A percentile compares a stretch with the other conserved stretches of the same genome.
These are phyloP conservation scores for Thielaviopsis cerberus DNA, from an alignment of 2,329 filamentous ascomycete species.

Conservation along the genomic window DNA sequence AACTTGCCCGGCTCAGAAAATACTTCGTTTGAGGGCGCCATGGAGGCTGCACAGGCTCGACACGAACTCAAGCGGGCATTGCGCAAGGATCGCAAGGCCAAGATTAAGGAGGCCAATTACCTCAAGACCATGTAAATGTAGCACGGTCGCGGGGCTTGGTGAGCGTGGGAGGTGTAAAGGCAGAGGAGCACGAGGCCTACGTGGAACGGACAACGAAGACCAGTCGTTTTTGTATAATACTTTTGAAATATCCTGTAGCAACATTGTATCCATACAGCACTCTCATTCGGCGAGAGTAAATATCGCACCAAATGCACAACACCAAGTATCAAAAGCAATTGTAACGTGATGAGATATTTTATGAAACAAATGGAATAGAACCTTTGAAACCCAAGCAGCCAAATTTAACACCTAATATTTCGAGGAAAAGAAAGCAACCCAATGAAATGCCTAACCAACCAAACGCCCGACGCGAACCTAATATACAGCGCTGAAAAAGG, in stretches of 20 bases:
- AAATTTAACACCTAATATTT: not conserved
- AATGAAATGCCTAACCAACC: not conserved
- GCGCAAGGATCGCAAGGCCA: conserved; percentile 54
- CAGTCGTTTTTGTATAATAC: conserved; percentile 9
- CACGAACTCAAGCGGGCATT: conserved; percentile 49
- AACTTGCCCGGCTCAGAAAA: conserved; percentile 43
- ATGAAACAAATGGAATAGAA: not conserved
- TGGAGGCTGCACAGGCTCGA: conserved; percentile 32
- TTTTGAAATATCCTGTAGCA: conserved; percentile 6
- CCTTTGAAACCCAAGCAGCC: too few species aligned
- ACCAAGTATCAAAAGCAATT: not conserved
- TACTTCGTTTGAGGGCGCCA: conserved; percentile 25
- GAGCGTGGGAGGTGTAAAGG: not conserved
- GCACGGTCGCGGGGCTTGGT: not conserved
- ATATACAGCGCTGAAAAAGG: not conserved
- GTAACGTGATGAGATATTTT: not conserved
- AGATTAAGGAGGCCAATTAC: conserved; percentile 75
- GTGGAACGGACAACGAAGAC: not conserved
- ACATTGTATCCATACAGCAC: not conserved
- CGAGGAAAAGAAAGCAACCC: not conserved
- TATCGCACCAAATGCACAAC: not conserved
- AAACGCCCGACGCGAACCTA: not conserved
- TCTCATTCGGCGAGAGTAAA: not conserved
- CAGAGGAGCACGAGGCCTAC: not conserved
- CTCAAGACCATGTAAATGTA: conserved; percentile 52